Conservation (phyloP, 2,329 filamentous ascomycete species). For the Bipolaris cookei region DNA sequence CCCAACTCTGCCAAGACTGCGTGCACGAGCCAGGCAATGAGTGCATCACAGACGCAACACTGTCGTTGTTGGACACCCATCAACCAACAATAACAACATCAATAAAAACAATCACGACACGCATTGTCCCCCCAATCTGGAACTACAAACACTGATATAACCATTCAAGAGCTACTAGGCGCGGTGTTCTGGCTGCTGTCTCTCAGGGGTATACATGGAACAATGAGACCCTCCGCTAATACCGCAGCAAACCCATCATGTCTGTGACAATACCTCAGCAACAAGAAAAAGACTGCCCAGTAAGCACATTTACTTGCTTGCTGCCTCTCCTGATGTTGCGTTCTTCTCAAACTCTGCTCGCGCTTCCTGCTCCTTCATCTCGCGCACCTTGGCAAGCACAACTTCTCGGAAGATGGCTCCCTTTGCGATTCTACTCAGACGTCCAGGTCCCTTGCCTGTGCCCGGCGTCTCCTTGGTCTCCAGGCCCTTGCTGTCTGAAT, state of each 20-base stretch:
- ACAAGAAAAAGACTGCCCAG: constrained; percentile 4
- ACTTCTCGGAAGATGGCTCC: constrained; percentile 90
- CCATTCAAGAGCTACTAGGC: constrained; percentile 20
- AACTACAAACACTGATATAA: constrained; percentile 8
- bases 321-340: constrained; percentile 44
- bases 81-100: not conserved
- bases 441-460: constrained; percentile 53
- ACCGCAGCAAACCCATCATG: constrained; percentile 30
- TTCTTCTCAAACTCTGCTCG: constrained; percentile 70
- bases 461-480: constrained; percentile 34
- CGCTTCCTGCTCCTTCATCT: constrained; percentile 87
- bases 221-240: constrained; percentile 30
- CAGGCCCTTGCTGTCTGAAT: constrained; percentile 38
- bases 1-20: constrained; percentile 16
- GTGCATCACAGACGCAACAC: constrained; percentile 8
- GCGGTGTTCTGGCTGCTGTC: constrained; percentile 26
- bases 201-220: constrained; percentile 40
- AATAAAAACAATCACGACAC: not conserved
- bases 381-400: constrained; percentile 88
- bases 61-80: constrained; percentile 1
- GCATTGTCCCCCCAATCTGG: not conserved
- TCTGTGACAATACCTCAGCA: constrained; percentile 18
- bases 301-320: constrained; percentile 31
- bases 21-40: constrained; percentile 8
- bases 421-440: constrained; percentile 65